These are phyloP conservation scores for Lecanicillium sp. DNA, from an alignment of 2,329 filamentous ascomycete genomes.

Conservation along the genomic window DNA sequence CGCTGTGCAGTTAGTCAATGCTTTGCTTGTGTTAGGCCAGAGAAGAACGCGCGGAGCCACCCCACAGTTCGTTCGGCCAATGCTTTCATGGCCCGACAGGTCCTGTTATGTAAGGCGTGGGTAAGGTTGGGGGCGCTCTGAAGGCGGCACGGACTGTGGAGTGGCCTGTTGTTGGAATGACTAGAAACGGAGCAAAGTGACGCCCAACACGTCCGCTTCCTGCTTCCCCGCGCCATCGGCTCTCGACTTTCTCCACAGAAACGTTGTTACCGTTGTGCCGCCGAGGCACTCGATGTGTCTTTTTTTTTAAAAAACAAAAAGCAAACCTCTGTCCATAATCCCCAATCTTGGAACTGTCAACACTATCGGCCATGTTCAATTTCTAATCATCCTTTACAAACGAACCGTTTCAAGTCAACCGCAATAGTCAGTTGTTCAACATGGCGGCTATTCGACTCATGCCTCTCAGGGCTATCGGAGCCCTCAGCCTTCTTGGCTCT, in stretches of 20 bases:
- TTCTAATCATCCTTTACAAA: background rate
- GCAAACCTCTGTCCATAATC: too few relatives aligned
- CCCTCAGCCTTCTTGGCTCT: conserved; percentile 8
- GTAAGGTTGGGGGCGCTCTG: too few relatives aligned
- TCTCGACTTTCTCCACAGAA: conserved; percentile 9
- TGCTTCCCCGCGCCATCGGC: conserved; percentile 10
- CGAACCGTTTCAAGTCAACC: background rate
- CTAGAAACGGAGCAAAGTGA: background rate
- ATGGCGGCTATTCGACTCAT: conserved; percentile 14
- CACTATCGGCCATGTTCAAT: too few relatives aligned
- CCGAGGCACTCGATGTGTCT: background rate
- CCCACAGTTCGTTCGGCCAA: too few relatives aligned
- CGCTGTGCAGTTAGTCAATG: too few relatives aligned
- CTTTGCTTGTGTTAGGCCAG: too few relatives aligned
- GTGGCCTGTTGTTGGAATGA: too few relatives aligned
- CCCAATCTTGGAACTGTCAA: too few relatives aligned
- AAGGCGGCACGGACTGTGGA: too few relatives aligned
- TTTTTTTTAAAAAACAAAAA: background rate
- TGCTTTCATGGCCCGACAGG: too few relatives aligned
- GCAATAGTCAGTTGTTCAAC: background rate
- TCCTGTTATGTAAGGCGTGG: too few relatives aligned
- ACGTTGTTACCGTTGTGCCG: conserved; percentile 8
- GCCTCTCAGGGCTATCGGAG: conserved; percentile 11
- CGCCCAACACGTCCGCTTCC: conserved; percentile 1
- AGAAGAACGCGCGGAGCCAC: too few relatives aligned